These are phyloP conservation scores for Amorphotheca resinae DNA, from an alignment of 495 filamentous ascomycete genomes.

Conservation along the genomic window DNA sequence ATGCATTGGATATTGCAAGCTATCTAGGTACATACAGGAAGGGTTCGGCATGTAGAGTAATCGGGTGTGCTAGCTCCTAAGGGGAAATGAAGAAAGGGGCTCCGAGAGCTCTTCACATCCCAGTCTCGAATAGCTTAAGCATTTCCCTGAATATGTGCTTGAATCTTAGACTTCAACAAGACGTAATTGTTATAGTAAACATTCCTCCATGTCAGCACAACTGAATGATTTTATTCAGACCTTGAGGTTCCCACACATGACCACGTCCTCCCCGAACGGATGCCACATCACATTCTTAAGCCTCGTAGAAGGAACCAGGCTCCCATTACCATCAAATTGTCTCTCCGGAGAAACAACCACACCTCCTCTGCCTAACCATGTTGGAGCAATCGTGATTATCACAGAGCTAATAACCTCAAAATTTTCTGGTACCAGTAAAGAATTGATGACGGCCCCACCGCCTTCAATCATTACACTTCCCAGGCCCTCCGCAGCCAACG, in stretches of 20 bases:
- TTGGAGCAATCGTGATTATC: constrained; percentile 75
- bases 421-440: constrained; percentile 50
- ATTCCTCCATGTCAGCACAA: too few species aligned
- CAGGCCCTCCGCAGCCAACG: constrained; percentile 25
- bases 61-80: too few species aligned
- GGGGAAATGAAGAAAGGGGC: too few species aligned
- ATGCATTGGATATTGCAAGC: too few species aligned
- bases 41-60: too few species aligned
- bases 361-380: constrained; percentile 67
- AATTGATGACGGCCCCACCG: constrained; percentile 71
- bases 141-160: too few species aligned
- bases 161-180: too few species aligned
- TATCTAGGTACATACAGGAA: too few species aligned
- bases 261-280: constrained; percentile 64
- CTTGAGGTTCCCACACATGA: constrained; percentile 39
- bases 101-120: too few species aligned
- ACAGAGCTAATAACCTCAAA: constrained; percentile 55
- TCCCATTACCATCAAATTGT: constrained; percentile 34
- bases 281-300: constrained; percentile 59
- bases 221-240: too few species aligned
- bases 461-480: constrained; percentile 83
- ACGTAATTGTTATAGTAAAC: too few species aligned
- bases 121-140: too few species aligned
- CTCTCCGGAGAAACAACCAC: constrained; percentile 51
- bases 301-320: constrained; percentile 30